Percentiles rank a stretch among this genome's conserved stretches.
phyloP scores from a whole-genome alignment of 306 rosid species.

The Dalbergia oliveri region DNA sequence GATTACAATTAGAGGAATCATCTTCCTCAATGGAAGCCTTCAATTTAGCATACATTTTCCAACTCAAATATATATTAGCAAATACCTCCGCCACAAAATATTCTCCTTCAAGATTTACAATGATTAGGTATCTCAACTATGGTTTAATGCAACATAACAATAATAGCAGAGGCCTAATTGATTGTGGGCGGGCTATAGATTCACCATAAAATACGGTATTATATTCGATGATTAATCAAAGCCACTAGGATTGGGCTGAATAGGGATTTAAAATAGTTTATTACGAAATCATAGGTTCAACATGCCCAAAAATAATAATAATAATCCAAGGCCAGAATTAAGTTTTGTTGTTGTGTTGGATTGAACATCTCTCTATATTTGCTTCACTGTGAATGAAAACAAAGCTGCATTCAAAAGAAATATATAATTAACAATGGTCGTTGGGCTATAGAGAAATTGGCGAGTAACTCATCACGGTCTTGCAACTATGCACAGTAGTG shows the following conservation, averaged over 20 bases:
- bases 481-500: conserved; percentile 45
- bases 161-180: neutral
- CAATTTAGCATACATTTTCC: neutral
- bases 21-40: neutral
- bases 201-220: no score
- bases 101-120: neutral
- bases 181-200: neutral
- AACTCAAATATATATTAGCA: neutral
- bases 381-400: conserved; percentile 64
- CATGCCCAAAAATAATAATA: no score
- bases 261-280: no score
- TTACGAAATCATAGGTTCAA: no score
- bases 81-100: neutral
- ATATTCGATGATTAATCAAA: no score
- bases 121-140: neutral
- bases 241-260: no score
- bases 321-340: neutral
- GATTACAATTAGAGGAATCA: neutral
- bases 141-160: neutral
- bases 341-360: neutral
- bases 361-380: neutral
- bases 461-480: conserved; percentile 31
- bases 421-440: no score
- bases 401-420: conserved; percentile 29
- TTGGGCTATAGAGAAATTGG: conserved; percentile 59